Evolutionary conservation across 345 rosid species (phyloP), one percentile per base, ranked within the genome.

Genomic region (Lepidium didymum): DNA sequence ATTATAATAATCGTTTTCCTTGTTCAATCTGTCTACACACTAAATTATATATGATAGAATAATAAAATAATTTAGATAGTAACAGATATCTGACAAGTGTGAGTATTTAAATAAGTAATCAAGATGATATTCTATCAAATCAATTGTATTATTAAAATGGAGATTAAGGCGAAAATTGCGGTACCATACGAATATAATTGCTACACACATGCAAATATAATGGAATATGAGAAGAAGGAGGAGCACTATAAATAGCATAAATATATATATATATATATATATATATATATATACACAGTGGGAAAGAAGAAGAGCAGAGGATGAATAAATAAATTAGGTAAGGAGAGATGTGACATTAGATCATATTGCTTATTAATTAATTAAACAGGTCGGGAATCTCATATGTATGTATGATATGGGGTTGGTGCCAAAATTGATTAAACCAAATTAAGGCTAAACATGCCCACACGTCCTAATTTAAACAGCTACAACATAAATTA

Each of bases 11-110:
- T 65, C 50, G 2, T 41, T 16, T 12, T 10, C 23, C 29, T 52
- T 65, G 51, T 51, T 46, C 69, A 52, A 25, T 15, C 60, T 65
- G 33, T 52, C 60, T 16, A 50, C 49, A 25, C 69, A 35, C 69
- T 36, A n/a, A 50, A 23, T 16, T 36, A 19, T 35, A n/a, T 27
- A 27, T 25, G 13, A 25, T 25, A 15, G 19, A 59, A 23, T 35
- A n/a, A 35, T 49, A 6, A 46, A 21, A 18, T 49, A 0, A 36
- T 50, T n/a, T 13, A 47, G 53, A 54, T 35, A 13, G 56, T 51
- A 27, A 51, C 56, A 27, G 5, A 47, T 35, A 37, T 37, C 14
- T 11, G 15, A 13, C 69, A 37, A 64, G 25, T 62, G 13, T 27
- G 36, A 13, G 36, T 12, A 8, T 50, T 23, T 41, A 41, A 41